Base-by-base conservation (phyloP, 495 filamentous ascomycete species). In the Friedmanniomyces simplex region DNA sequence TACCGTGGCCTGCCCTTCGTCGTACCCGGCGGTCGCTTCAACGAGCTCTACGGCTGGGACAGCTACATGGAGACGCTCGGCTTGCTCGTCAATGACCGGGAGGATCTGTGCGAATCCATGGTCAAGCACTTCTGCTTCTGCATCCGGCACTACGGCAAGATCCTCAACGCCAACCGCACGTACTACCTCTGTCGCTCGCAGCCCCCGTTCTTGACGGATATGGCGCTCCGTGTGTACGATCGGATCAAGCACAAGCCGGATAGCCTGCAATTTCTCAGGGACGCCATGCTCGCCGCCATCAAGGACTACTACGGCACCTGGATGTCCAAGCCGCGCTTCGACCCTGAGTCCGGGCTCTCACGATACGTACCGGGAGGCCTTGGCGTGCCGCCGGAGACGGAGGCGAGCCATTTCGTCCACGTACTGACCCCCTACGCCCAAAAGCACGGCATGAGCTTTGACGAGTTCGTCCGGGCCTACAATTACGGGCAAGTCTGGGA, bases 101-200 rank as follows among this genome's bases (percentile, higher is more conserved):
- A 85, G 36, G 79, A 95, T 65, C 73, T 98, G 39, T 88, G 87
- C 54, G 94, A 95, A 72, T 79, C 85, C 24, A 97, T 97, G 88
- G 88, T 97, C 32, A 72, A 81, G 61, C 91, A 98, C 72, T 97
- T 97, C 71, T 91, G 87, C 70, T 98, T 98, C 73, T 91, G 88
- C 73, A 96, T 98, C 72, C 83, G 88, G 71, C 94, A 98, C 71
- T 98, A 98, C 68, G 91, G 88, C 55, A 98, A 96, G 73, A 91
- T 97, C 57, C 82, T 96, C 60, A 98, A 97, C 70, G 93, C 93
- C 20, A 98, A 93, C 30, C 84, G 93, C 36, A 86, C 89, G 11
- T 98, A 98, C 77, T 97, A 97, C 65, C 82, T 97, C 39, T 84
- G 80, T 46, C 84, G 93, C 51, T 93, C 94, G 0, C 93, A 98